These are phyloP conservation scores for Suillus spraguei DNA, from an alignment of 768 basidiomycete genomes.

Conservation along the genomic window DNA sequence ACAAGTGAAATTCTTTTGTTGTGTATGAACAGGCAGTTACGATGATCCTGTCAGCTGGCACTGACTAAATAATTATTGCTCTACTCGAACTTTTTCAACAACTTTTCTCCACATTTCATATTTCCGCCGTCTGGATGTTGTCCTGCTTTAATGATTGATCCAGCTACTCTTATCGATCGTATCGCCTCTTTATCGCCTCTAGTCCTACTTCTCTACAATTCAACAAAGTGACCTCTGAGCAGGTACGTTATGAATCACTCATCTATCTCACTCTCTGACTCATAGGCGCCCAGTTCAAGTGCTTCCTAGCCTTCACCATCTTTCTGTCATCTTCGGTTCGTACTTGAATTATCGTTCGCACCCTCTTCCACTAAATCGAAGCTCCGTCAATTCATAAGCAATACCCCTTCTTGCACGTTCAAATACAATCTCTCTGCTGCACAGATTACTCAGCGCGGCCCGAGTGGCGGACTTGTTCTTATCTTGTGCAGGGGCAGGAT, in stretches of 20 bases:
- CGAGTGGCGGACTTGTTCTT: background rate
- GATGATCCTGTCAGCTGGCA: background rate
- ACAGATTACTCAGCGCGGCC: background rate
- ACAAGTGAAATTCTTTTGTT: background rate
- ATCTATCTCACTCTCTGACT: background rate
- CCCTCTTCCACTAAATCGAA: background rate
- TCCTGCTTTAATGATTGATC: background rate
- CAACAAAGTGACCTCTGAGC: background rate
- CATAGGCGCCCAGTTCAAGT: background rate
- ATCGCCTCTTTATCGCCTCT: background rate
- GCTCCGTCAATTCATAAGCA: background rate
- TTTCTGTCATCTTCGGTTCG: constrained; percentile 11
- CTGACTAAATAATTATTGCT: background rate
- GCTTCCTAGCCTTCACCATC: background rate
- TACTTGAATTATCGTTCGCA: background rate
- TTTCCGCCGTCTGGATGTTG: background rate
- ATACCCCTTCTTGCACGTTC: constrained; percentile 7
- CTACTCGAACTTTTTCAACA: background rate
- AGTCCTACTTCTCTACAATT: background rate
- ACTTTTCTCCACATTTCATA: background rate
- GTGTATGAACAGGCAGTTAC: background rate
- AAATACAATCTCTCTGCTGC: constrained; percentile 9
- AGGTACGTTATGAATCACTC: background rate
- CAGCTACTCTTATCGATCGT: background rate
- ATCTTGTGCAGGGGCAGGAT: background rate